Base-by-base conservation (phyloP, 2,329 filamentous ascomycete species). In the Fusarium solani-melongenae region DNA sequence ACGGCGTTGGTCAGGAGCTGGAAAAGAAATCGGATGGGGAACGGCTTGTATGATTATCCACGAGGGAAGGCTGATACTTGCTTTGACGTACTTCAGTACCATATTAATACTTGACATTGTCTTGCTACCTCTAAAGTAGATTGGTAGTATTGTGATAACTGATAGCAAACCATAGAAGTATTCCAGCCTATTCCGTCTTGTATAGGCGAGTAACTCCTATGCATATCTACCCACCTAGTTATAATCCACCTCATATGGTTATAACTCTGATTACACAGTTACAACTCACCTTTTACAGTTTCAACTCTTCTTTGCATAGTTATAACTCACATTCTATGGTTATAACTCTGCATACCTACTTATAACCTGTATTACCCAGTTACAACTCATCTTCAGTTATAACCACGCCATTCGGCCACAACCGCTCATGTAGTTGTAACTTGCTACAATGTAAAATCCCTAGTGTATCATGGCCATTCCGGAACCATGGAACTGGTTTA, bases 1-100 rank as follows among this genome's bases (percentile, higher is more conserved):
- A 59, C 38, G 70, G 57, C 62, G 39, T 73, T 65, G 29, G 14
- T 15, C 46, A 27, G 24, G 14, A 53, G 46, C 15, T 31, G 29
- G 24, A 12, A 36, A 46, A 20, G 27, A 20, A 51, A 39, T 14
- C 22, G 24, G 46, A 53, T 22, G 29, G 49, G 51, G 53, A 46
- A 14, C 56, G 49, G 51, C 29, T 38, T 57, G 51, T 68, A 59
- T 29, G 15, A 41, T 34, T 62, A 64, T 36, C n/a, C 12, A 38
- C 22, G 34, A 29, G 33, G 24, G 24, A 27, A 33, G 49, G 49
- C 29, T n/a, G 24, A 20, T 20, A 20, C 6, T 53, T 31, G 49
- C 17, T 14, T 14, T 31, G 49, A 53, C 17, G 31, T 53, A 5
- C 17, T 33, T 5, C 6, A 31, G 49, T 11, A 53, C 27, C 8